Base-by-base conservation (phyloP, 2,329 filamentous ascomycete genomes). In the Dactylellina cionopaga region DNA sequence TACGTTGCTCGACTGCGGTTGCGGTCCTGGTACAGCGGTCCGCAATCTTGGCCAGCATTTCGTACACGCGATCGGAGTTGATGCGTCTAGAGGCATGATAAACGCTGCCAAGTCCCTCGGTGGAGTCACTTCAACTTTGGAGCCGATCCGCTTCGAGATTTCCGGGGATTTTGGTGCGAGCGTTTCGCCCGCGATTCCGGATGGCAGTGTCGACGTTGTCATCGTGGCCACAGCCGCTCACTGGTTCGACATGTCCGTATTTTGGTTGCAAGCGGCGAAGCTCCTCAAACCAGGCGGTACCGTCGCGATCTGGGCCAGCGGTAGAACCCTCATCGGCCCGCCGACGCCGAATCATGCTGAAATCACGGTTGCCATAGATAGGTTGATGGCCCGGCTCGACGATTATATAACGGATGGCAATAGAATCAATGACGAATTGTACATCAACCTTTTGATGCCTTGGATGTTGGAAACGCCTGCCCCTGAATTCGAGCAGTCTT, bases 31-130 rank as follows among this genome's bases (percentile, higher is more conserved):
- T 2, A 83, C 78, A 10, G 84, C 83, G 0, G 81, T 81, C 0
- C 81, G 82, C 1, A 80, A 79, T 3, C 80, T 88, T 0, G 82
- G 83, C 0, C 77, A 79, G 0, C 80, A 80, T 31, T 88, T 88
- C 75, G 64, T 76, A 0, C 76, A 80, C 24, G 83, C 80, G 5
- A 78, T 84, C 13, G 87, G 85, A 3, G 75, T 85, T 10, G 86
- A 88, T 72, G 81, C 85, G 0, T 82, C 83, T 1, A 78, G 80
- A 11, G 83, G 82, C 41, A 88, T 88, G 86, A 84, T 88, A 52
- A 76, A 68, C 10, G 80, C 81, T 0, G 85, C 85, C 2, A 79
- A 78, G 0, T 75, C 79, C 0, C 75, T 83, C 0, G 78, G 79
- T 2, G 80, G 80, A 13, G 66, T 43, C 10, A 77, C 80, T 0